These are phyloP conservation scores for Yamadazyma endophytica DNA, from an alignment of 805 yeast species.

Conservation along the genomic window DNA sequence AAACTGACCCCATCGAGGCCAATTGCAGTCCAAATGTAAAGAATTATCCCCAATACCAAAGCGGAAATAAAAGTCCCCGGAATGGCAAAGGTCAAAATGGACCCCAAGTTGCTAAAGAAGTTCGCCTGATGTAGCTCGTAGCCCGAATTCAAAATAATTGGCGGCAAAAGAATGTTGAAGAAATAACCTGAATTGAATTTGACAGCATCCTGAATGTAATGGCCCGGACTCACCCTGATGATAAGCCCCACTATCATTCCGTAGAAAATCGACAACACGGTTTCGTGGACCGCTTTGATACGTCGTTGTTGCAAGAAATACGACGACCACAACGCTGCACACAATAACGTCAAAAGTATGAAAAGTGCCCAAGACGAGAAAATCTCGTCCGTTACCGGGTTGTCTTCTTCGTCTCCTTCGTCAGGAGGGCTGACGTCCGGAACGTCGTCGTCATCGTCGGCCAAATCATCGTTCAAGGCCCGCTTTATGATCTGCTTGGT, in stretches of 20 bases:
- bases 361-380: constrained; percentile 97
- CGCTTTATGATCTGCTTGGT: constrained; percentile 28
- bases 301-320: constrained; percentile 87
- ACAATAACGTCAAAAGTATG: constrained; percentile 72
- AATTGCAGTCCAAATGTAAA: constrained; percentile 85
- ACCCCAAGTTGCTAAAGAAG: constrained; percentile 86
- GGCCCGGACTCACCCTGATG: constrained; percentile 91
- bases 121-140: constrained; percentile 95
- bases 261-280: constrained; percentile 90
- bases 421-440: constrained; percentile 46
- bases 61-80: constrained; percentile 96
- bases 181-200: constrained; percentile 92
- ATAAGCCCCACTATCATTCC: constrained; percentile 95
- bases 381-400: constrained; percentile 91
- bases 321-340: constrained; percentile 92
- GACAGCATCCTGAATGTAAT: constrained; percentile 93
- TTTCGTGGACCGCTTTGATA: constrained; percentile 95
- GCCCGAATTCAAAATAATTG: constrained; percentile 93
- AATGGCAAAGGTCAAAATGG: constrained; percentile 89
- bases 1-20: constrained; percentile 86
- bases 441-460: constrained; percentile 27
- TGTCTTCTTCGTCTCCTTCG: constrained; percentile 50
- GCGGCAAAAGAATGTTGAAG: constrained; percentile 91
- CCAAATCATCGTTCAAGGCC: constrained; percentile 16
- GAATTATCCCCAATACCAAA: constrained; percentile 80